Conservation (phyloP, 2,329 filamentous ascomycete species). For the Lanzia echinophila region DNA sequence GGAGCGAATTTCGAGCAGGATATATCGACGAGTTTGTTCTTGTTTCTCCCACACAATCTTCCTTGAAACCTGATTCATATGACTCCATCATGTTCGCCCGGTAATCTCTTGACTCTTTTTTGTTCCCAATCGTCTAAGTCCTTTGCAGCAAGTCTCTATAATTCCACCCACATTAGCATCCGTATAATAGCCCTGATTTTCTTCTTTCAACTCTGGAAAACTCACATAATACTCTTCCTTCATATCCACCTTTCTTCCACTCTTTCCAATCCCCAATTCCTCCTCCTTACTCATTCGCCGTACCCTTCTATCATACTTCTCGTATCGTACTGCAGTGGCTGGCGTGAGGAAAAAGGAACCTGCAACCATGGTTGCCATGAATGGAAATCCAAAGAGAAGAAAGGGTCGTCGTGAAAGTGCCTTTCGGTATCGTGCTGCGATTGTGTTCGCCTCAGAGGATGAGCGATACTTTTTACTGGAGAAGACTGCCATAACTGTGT, state of each 20-base stretch:
- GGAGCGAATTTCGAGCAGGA: neutral
- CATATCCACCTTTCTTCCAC: conserved; percentile 66
- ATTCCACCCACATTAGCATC: conserved; percentile 11
- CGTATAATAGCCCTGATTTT: neutral
- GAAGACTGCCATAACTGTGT: conserved; percentile 51
- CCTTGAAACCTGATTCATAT: conserved; percentile 39
- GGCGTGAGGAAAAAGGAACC: conserved; percentile 93
- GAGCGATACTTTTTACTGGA: conserved; percentile 64
- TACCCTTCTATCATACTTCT: conserved; percentile 85
- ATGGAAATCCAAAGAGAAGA: conserved; percentile 86
- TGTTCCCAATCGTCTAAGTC: conserved; percentile 97
- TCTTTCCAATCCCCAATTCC: conserved; percentile 71
- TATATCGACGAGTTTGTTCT: neutral
- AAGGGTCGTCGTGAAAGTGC: conserved; percentile 76
- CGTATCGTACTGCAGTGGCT: conserved; percentile 87
- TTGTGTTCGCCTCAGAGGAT: conserved; percentile 55
- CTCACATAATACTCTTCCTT: conserved; percentile 82
- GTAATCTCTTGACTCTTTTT: conserved; percentile 81
- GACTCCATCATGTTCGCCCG: conserved; percentile 83
- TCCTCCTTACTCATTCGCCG: conserved; percentile 80
- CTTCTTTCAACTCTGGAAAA: conserved; percentile 19
- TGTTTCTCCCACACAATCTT: neutral
- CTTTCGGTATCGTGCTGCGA: conserved; percentile 72
- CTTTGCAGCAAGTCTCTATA: conserved; percentile 72
- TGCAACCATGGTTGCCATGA: conserved; percentile 80